phyloP scores from a whole-genome alignment of 495 filamentous ascomycete species.

The Trichoderma asperelloides region DNA sequence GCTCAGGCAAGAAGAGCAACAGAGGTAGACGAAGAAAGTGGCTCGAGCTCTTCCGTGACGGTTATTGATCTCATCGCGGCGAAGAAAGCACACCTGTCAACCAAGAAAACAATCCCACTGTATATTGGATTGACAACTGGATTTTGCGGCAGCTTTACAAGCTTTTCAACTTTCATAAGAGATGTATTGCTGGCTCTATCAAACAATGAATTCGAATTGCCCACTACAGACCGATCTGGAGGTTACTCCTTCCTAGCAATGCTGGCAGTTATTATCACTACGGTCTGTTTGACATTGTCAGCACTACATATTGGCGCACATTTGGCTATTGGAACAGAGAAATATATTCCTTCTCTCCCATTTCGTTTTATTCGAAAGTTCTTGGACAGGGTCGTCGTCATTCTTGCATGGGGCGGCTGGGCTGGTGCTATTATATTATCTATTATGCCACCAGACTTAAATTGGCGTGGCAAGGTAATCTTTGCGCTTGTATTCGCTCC shows the following conservation, averaged over 20 bases:
- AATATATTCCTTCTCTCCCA: conserved; percentile 47
- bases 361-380: conserved; percentile 46
- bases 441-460: conserved; percentile 62
- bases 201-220: conserved; percentile 45
- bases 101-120: conserved; percentile 77
- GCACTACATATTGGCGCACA: conserved; percentile 69
- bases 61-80: conserved; percentile 25
- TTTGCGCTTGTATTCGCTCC: conserved; percentile 84
- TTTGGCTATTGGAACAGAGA: conserved; percentile 55
- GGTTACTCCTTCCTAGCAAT: conserved; percentile 79
- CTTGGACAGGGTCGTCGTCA: conserved; percentile 52
- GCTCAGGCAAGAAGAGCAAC: conserved; percentile 15
- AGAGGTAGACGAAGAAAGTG: conserved; percentile 19
- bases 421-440: conserved; percentile 66
- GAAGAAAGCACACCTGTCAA: conserved; percentile 42
- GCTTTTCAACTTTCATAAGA: conserved; percentile 83
- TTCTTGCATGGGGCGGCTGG: conserved; percentile 67
- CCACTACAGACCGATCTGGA: conserved; percentile 19
- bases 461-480: conserved; percentile 65
- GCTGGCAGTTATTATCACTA: conserved; percentile 58
- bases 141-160: conserved; percentile 89
- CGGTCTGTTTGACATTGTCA: conserved; percentile 57
- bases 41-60: conserved; percentile 8
- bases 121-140: conserved; percentile 90
- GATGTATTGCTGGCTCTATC: conserved; percentile 78